phyloP scores from a whole-genome alignment of 257 asterid genomes.

The Fraxinus cuspidata region DNA sequence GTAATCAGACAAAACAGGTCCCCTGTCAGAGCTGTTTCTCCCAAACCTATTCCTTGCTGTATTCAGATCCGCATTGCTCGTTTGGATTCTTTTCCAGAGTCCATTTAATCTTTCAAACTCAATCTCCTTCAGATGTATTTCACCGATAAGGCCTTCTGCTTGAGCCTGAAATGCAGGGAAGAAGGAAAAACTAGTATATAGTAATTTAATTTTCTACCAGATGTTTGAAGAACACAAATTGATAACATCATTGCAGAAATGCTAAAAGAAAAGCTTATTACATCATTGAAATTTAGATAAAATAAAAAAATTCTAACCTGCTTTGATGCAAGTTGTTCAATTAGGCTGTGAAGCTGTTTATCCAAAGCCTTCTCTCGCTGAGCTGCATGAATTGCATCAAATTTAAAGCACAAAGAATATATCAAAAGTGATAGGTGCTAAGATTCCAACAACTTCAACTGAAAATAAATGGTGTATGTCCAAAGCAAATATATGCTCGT shows the following conservation, averaged over 20 bases:
- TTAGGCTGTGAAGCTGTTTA: constrained; percentile 89
- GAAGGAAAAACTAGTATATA: background rate
- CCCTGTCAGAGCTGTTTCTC: constrained; percentile 56
- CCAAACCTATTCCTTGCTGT: constrained; percentile 66
- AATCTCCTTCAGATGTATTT: constrained; percentile 69
- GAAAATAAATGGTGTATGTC: background rate
- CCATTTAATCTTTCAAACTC: constrained; percentile 79
- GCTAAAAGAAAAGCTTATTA: background rate
- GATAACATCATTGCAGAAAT: background rate
- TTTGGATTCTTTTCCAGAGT: constrained; percentile 55
- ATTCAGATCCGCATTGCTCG: constrained; percentile 48
- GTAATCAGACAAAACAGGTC: constrained; percentile 48
- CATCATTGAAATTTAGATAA: background rate
- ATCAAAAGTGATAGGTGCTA: background rate
- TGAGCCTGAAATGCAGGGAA: constrained; percentile 58
- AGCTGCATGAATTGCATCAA: constrained; percentile 51
- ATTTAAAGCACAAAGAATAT: background rate
- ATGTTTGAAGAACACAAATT: background rate
- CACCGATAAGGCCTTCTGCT: constrained; percentile 72
- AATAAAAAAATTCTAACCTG: constrained; percentile 51
- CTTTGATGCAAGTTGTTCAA: constrained; percentile 85
- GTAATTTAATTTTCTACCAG: background rate
- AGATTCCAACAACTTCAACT: background rate
- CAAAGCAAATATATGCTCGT: background rate
- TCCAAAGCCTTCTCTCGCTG: constrained; percentile 88